These are phyloP conservation scores for Neofusicoccum parvum DNA, from an alignment of 2,329 filamentous ascomycete species.

Conservation along the genomic window DNA sequence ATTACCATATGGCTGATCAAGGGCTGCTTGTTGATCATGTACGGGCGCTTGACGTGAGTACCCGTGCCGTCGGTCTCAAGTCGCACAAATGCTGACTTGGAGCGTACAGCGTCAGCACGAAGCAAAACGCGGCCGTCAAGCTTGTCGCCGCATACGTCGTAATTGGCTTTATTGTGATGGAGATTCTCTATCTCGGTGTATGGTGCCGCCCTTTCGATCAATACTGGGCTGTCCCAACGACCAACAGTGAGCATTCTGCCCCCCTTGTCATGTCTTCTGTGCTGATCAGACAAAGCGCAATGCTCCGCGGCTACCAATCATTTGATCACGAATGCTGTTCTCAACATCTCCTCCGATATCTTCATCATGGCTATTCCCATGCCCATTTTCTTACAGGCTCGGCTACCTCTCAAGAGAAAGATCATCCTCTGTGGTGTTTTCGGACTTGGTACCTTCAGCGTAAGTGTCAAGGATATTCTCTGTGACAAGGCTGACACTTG, in stretches of 20 bases:
- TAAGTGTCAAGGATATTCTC: conserved; percentile 14
- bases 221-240: conserved; percentile 55
- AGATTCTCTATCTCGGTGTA: conserved; percentile 54
- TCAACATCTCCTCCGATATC: conserved; percentile 51
- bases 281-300: conserved; percentile 35
- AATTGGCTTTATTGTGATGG: conserved; percentile 51
- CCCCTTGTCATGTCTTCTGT: neutral
- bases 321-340: conserved; percentile 42
- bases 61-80: conserved; percentile 4
- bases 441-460: conserved; percentile 48
- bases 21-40: conserved; percentile 57
- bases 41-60: conserved; percentile 51
- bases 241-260: conserved; percentile 22
- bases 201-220: conserved; percentile 58
- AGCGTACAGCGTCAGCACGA: conserved; percentile 26
- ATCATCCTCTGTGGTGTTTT: conserved; percentile 58
- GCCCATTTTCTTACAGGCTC: conserved; percentile 48
- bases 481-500: neutral
- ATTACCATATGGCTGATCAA: conserved; percentile 57
- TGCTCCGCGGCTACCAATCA: conserved; percentile 46
- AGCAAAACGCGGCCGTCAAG: conserved; percentile 45
- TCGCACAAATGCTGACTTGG: conserved; percentile 27
- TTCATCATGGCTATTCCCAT: conserved; percentile 51
- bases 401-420: conserved; percentile 53
- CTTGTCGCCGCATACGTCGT: conserved; percentile 49